Evolutionary conservation across 148 eudicot species (phyloP).

Genomic region (Camellia granthamiana): DNA sequence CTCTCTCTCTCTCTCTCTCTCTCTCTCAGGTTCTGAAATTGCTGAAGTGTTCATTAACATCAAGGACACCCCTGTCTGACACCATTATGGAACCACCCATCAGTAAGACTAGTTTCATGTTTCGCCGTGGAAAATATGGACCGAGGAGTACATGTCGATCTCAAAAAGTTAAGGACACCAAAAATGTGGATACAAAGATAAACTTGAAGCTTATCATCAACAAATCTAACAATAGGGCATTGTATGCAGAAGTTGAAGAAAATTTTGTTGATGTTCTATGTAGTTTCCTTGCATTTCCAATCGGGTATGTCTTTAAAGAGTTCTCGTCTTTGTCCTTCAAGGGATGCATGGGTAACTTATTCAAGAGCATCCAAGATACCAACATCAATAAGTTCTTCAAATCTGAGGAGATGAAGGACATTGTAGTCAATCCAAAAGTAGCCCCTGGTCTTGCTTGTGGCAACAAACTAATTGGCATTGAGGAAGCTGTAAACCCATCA

Average conservation of each 20-base stretch:
- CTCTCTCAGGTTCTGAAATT: constrained; percentile 15
- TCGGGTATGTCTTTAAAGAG: constrained; percentile 11
- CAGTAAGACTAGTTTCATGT: neutral
- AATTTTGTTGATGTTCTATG: constrained; percentile 17
- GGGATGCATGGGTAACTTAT: constrained; percentile 17
- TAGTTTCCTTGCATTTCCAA: constrained; percentile 18
- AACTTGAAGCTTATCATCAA: constrained; percentile 15
- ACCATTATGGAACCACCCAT: neutral
- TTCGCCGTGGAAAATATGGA: neutral
- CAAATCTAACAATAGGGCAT: neutral
- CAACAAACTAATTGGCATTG: constrained; percentile 4
- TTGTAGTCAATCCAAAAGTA: constrained; percentile 14
- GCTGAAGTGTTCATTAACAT: constrained; percentile 14
- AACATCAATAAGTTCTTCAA: neutral
- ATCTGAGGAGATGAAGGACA: constrained; percentile 14
- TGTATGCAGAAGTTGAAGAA: constrained; percentile 17
- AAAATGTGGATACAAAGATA: neutral
- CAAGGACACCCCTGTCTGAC: constrained; percentile 14
- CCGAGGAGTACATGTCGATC: neutral
- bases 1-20: neutral
- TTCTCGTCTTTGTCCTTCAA: neutral
- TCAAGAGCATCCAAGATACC: neutral
- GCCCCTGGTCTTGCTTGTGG: constrained; percentile 14
- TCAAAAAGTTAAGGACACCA: neutral
- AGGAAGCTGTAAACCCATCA: constrained; percentile 3